Evolutionary conservation across 805 yeast species (phyloP), one percentile per base, ranked within the genome.

Genomic region (Pichia paraexigua): DNA sequence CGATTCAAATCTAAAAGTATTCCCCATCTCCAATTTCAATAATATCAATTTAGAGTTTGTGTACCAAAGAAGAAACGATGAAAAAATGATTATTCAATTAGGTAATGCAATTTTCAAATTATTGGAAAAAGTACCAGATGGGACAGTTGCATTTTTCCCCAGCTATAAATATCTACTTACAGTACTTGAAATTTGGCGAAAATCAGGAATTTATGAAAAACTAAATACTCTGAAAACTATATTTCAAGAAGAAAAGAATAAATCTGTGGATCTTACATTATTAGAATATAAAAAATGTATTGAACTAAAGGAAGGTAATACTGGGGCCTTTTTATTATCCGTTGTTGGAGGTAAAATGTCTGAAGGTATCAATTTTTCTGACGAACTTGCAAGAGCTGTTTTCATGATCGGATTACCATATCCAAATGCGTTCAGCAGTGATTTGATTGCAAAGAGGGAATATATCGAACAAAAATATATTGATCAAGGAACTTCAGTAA

Each of bases 271-370:
- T 2, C 64, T 64, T 24, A 68, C 79, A 0, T 65, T 90, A 17
- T 55, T 64, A 1, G 77, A 74, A 4, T 91, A 85, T 59, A 66
- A 82, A 1, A 59, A 66, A 1, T 61, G 70, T 0, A 72, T 83
- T 12, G 56, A 60, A 2, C 60, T 64, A 0, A 54, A 59, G 10
- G 22, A 40, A 10, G 17, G 10, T n/a, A 35, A 17, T 7, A 43
- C 50, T 24, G 56, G 62, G 1, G 91, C 95, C 0, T 58, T 86
- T 2, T 65, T 91, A 5, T 71, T 92, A 28, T 82, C 96, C 0
- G 96, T 92, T 1, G 95, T 92, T 17, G 97, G 97, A 1, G 98
- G 97, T 0, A 85, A 85, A 61, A 73, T 91, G 69, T 87, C 96
- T 0, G 98, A 91, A 65, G 98, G 98, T 6, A 92, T 91, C 43